Evolutionary conservation across 2,329 filamentous ascomycete genomes (phyloP).

Genomic region (Aspergillus texensis): DNA sequence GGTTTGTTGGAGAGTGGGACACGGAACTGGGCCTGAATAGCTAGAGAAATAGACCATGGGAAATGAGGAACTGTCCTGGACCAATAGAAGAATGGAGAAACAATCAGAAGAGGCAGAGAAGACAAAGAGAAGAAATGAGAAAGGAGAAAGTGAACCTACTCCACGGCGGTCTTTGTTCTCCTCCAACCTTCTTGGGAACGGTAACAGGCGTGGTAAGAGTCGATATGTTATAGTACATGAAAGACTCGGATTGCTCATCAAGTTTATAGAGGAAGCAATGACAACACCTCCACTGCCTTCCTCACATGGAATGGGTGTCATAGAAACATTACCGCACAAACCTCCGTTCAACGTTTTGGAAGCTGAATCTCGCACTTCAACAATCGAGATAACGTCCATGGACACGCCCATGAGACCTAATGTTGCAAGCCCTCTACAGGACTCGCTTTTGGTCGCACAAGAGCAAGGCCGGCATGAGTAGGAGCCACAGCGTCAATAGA

Average conservation of each 20-base stretch:
- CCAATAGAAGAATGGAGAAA: too few relatives aligned
- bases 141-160: too few relatives aligned
- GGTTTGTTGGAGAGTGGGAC: too few relatives aligned
- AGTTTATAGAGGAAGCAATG: constrained; percentile 63
- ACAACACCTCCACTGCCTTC: constrained; percentile 83
- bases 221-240: constrained; percentile 5
- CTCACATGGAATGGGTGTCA: constrained; percentile 76
- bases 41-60: too few relatives aligned
- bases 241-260: constrained; percentile 14
- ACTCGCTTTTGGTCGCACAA: constrained; percentile 40
- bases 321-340: constrained; percentile 94
- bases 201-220: constrained; percentile 60
- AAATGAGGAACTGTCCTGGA: too few relatives aligned
- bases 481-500: constrained; percentile 21
- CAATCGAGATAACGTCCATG: constrained; percentile 57
- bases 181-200: constrained; percentile 64
- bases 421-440: constrained; percentile 43
- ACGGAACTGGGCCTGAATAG: too few relatives aligned
- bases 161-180: constrained; percentile 85
- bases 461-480: constrained; percentile 38
- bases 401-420: constrained; percentile 43
- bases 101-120: too few relatives aligned
- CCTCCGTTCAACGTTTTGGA: constrained; percentile 64
- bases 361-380: constrained; percentile 72
- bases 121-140: too few relatives aligned